phyloP scores from a whole-genome alignment of 495 filamentous ascomycete genomes.

The Tuber magnatum region DNA sequence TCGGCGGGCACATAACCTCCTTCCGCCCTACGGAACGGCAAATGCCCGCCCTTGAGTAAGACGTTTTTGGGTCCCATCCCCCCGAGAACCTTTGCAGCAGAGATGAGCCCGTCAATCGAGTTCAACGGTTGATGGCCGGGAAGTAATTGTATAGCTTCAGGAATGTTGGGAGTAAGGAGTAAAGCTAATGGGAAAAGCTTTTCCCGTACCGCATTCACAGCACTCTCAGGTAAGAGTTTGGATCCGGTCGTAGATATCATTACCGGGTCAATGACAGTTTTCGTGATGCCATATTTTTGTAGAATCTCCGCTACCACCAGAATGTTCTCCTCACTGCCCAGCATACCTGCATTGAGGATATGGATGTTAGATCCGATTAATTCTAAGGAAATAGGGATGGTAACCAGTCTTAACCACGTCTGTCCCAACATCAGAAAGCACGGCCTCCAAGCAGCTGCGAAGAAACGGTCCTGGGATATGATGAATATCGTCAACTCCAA shows the following conservation, averaged over 20 bases:
- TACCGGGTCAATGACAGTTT: constrained; percentile 77
- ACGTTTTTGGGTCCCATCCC: constrained; percentile 68
- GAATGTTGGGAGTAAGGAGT: constrained; percentile 83
- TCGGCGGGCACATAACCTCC: constrained; percentile 45
- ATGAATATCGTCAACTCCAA: constrained; percentile 74
- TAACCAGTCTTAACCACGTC: constrained; percentile 89
- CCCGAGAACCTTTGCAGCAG: constrained; percentile 60
- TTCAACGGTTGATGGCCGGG: constrained; percentile 43
- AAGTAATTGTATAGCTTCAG: constrained; percentile 67
- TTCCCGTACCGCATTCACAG: constrained; percentile 57
- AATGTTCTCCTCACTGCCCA: constrained; percentile 71
- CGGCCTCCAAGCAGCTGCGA: constrained; percentile 73
- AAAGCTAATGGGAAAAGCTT: constrained; percentile 68
- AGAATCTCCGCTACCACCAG: constrained; percentile 65
- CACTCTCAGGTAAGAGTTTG: constrained; percentile 61
- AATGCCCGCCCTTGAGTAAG: constrained; percentile 85
- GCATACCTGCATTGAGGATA: constrained; percentile 60
- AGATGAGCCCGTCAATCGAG: constrained; percentile 48
- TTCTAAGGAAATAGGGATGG: constrained; percentile 20
- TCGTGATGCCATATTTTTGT: constrained; percentile 52
- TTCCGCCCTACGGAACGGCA: constrained; percentile 63
- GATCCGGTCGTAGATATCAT: constrained; percentile 88
- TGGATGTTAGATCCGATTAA: not conserved
- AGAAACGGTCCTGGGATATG: constrained; percentile 71
- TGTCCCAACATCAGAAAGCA: constrained; percentile 71